phyloP scores from a whole-genome alignment of 129 eudicot genomes.

The Ambrosia trifida region DNA sequence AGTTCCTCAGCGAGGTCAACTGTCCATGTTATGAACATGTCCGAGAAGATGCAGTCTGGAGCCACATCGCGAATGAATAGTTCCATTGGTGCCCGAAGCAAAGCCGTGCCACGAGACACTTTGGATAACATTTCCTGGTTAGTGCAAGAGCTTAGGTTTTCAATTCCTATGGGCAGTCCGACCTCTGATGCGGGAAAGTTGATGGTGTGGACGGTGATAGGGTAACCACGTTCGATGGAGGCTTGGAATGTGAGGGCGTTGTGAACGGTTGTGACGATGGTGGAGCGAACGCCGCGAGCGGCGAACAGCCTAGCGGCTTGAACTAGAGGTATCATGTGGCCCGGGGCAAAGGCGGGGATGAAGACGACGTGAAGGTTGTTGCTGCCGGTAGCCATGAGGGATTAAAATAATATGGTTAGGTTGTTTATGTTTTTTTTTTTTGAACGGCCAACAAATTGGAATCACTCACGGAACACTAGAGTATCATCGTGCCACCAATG shows the following conservation, averaged over 20 bases:
- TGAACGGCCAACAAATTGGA: too few species aligned
- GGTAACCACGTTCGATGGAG: conserved; percentile 3
- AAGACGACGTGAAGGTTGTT: conserved; percentile 37
- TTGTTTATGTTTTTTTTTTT: too few species aligned
- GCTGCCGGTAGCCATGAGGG: background rate
- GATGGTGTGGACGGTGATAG: conserved; percentile 16
- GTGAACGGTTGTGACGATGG: conserved; percentile 40
- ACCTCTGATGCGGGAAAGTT: conserved; percentile 36
- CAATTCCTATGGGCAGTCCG: conserved; percentile 39
- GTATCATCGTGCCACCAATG: too few species aligned
- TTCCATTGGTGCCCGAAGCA: conserved; percentile 20
- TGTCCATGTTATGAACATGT: conserved; percentile 43
- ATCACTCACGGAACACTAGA: too few species aligned
- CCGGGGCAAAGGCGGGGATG: conserved; percentile 25
- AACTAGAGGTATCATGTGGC: conserved; percentile 46
- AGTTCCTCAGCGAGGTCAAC: conserved; percentile 30
- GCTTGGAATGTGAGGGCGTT: conserved; percentile 31
- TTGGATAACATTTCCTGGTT: background rate
- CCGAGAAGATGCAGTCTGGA: conserved; percentile 29
- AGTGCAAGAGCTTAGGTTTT: background rate
- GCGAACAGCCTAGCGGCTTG: conserved; percentile 37
- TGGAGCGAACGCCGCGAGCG: conserved; percentile 29
- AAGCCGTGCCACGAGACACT: too few species aligned
- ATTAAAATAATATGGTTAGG: too few species aligned
- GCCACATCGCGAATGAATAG: conserved; percentile 19